These are phyloP conservation scores for Tulasnella sp. DNA, from an alignment of 768 basidiomycete genomes.

Conservation along the genomic window DNA sequence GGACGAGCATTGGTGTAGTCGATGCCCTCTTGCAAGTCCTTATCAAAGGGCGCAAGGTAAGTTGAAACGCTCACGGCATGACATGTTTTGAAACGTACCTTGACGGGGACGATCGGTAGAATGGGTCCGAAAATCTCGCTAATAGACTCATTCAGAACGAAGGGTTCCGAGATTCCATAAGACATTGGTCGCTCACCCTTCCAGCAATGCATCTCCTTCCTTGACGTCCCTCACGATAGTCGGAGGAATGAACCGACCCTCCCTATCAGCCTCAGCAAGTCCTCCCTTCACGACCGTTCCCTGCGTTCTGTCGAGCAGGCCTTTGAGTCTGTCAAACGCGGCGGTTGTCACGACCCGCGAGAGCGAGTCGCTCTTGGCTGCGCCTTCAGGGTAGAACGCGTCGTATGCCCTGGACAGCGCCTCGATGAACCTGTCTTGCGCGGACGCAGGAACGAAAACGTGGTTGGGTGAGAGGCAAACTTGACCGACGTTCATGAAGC, in stretches of 20 bases:
- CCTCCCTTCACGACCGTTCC: conserved; percentile 1
- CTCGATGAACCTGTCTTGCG: conserved; percentile 30
- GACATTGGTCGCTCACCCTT: conserved; percentile 37
- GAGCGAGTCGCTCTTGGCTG: conserved; percentile 34
- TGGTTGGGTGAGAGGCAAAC: conserved; percentile 59
- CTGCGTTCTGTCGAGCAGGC: conserved; percentile 32
- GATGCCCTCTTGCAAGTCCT: conserved; percentile 53
- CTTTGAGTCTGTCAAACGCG: conserved; percentile 50
- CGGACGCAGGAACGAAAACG: conserved; percentile 33
- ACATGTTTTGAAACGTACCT: conserved; percentile 19
- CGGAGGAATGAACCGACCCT: neutral
- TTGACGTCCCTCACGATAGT: conserved; percentile 11
- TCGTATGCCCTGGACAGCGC: conserved; percentile 36
- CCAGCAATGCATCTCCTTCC: conserved; percentile 56
- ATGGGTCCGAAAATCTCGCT: conserved; percentile 83
- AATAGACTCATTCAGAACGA: neutral
- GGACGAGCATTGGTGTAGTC: conserved; percentile 52
- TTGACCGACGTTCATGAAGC: conserved; percentile 61
- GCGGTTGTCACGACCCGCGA: conserved; percentile 40
- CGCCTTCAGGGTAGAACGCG: conserved; percentile 43
- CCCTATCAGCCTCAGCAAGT: neutral
- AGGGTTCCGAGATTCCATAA: neutral
- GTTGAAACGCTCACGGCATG: neutral
- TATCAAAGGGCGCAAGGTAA: neutral
- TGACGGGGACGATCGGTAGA: conserved; percentile 60